These are phyloP conservation scores for Allium fistulosum DNA, from an alignment of 106 monocot genomes.

Conservation along the genomic window DNA sequence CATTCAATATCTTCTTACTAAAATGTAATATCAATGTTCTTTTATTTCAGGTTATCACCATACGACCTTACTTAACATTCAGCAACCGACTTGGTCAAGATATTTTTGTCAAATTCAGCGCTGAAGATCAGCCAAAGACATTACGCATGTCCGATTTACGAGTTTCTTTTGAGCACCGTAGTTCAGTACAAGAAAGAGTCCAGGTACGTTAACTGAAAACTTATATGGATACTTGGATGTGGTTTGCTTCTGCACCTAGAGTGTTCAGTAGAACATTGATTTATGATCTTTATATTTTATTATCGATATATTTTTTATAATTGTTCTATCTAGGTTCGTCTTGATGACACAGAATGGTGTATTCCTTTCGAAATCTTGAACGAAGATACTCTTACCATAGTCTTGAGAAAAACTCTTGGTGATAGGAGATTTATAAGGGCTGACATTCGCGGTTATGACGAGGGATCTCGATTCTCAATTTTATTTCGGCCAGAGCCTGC, in stretches of 20 bases:
- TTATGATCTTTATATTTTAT: neutral
- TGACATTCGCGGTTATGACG: slow-evolving; percentile 94
- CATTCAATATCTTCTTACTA: no score
- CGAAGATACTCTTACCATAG: slow-evolving; percentile 67
- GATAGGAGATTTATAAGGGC: slow-evolving; percentile 57
- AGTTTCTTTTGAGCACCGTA: slow-evolving; percentile 55
- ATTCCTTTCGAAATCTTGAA: slow-evolving; percentile 73
- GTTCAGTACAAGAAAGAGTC: slow-evolving; percentile 48
- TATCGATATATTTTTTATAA: slow-evolving; percentile 7
- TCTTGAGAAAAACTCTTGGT: slow-evolving; percentile 55
- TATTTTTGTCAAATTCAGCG: slow-evolving; percentile 58
- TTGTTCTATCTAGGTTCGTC: slow-evolving; percentile 39
- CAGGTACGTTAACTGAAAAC: slow-evolving; percentile 34
- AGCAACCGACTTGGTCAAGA: slow-evolving; percentile 82
- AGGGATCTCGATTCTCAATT: slow-evolving; percentile 84
- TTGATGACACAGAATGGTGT: slow-evolving; percentile 79
- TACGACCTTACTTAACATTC: slow-evolving; percentile 90
- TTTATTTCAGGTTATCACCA: slow-evolving; percentile 54
- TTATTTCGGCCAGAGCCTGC: slow-evolving; percentile 62
- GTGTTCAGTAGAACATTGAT: neutral
- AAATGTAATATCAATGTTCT: no score
- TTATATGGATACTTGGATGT: no score
- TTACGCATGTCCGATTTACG: slow-evolving; percentile 55
- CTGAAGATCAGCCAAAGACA: slow-evolving; percentile 52
- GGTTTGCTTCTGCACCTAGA: no score